phyloP scores from a whole-genome alignment of 2,329 filamentous ascomycete genomes.

The Penicillium sp. region DNA sequence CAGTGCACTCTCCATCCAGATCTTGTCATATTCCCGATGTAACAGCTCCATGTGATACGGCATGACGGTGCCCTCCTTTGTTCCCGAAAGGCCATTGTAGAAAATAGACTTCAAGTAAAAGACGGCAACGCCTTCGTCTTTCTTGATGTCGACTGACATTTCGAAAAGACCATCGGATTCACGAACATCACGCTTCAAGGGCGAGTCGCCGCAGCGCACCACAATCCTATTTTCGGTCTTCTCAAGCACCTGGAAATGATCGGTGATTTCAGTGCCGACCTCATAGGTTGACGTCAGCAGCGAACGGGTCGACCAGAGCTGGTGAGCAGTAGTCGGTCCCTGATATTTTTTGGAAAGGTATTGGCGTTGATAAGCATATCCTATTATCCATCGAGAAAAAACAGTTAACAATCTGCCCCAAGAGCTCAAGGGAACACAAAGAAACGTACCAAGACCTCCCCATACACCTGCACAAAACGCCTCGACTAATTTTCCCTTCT shows the following conservation, averaged over 20 bases:
- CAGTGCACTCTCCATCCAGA: conserved; percentile 54
- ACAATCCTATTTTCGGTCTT: conserved; percentile 59
- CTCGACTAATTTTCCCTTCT: conserved; percentile 57
- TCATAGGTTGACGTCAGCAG: conserved; percentile 57
- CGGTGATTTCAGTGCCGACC: conserved; percentile 60
- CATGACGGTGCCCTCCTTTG: conserved; percentile 45
- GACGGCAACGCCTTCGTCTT: conserved; percentile 57
- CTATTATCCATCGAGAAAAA: conserved; percentile 17
- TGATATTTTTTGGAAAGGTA: conserved; percentile 59
- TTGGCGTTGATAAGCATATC: conserved; percentile 52
- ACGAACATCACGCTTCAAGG: conserved; percentile 53
- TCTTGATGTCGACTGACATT: conserved; percentile 59
- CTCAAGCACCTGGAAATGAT: conserved; percentile 69
- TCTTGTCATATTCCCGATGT: conserved; percentile 55
- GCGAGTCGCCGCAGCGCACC: conserved; percentile 64
- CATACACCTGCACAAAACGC: conserved; percentile 66
- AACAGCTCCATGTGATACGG: conserved; percentile 45
- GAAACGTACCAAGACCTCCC: conserved; percentile 58
- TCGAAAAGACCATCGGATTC: conserved; percentile 64
- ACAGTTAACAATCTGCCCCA: not conserved
- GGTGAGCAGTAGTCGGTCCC: conserved; percentile 51
- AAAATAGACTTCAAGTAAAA: conserved; percentile 63
- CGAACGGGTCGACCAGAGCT: conserved; percentile 59
- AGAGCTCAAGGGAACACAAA: not conserved
- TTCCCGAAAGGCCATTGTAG: conserved; percentile 49